Base-by-base conservation (phyloP, 257 asterid genomes). In the Paulownia fortunei region DNA sequence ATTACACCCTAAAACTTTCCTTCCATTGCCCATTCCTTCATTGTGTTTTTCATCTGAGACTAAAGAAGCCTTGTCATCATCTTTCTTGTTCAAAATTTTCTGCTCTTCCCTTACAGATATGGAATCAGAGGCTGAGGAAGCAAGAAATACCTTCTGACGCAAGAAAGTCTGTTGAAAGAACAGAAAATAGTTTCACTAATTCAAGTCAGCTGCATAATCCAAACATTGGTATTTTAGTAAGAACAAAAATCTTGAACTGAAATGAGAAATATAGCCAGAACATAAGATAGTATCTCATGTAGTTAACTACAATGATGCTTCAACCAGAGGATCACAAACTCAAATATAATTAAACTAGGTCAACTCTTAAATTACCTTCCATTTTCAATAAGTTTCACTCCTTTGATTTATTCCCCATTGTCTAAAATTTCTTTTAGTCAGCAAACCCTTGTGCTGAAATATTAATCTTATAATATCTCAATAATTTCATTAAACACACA, bases 111-210 rank as follows among this genome's bases (percentile, higher is more conserved):
- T 84, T 61, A 61, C 86, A 71, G 72, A 51, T 15, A 26, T 47
- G 32, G 73, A 23, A 78, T 81, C 79, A 46, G 83, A 74, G 47
- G 83, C 89, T 61, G 87, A 79, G 64, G 88, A 89, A 73, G 86
- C 91, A 72, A 91, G 82, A 72, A 89, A 86, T 34, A 88, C 87
- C 90, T 83, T 89, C 82, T 91, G 97, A 7, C 97, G 92, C 90
- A 91, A 76, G 87, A 91, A 91, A 12, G 97, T 91, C 97, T 91
- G 90, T 62, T 55, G 8, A 69, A 65, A 64, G 74, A 77, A 75
- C 52, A 76, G 0, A 27, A 46, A 30, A 60, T 4, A 60, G 12
- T 23, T 60, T 76, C 64, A 73, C 30, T 68, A 30, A 24, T 42
- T 59, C 58, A 76, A 73, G 16, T 16, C 63, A 46, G 71, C 19